Conservation (phyloP, 78 protist species). For the Dictyostelium purpureum region DNA sequence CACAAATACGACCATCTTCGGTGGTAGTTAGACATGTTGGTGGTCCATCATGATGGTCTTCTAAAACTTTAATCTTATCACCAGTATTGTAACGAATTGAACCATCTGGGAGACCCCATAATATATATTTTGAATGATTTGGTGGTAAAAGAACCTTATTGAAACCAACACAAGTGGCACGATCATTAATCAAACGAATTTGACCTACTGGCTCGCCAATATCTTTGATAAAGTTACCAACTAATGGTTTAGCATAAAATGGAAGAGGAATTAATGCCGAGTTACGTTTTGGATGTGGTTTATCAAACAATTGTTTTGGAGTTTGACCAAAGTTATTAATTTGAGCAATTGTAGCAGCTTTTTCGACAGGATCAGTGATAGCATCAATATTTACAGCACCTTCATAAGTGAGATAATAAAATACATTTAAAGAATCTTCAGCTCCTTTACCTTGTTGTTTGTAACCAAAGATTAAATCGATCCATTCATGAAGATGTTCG, state of each 20-base stretch:
- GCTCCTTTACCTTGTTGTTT: conserved; percentile 93
- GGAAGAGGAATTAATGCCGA: conserved; percentile 14
- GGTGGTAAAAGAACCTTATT: conserved; percentile 46
- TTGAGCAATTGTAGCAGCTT: conserved; percentile 85
- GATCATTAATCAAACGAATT: conserved; percentile 35
- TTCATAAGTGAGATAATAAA: conserved; percentile 95
- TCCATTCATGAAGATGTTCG: conserved; percentile 94
- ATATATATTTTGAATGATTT: conserved; percentile 2
- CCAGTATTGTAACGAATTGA: conserved; percentile 46
- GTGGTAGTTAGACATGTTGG: conserved; percentile 55
- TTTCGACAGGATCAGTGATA: conserved; percentile 88
- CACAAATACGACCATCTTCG: conserved; percentile 71
- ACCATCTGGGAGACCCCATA: conserved; percentile 76
- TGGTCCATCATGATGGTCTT: conserved; percentile 76
- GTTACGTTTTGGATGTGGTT: conserved; percentile 81
- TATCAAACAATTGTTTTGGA: conserved; percentile 95
- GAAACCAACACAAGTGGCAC: conserved; percentile 44
- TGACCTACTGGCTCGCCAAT: conserved; percentile 84
- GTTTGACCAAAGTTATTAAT: conserved; percentile 98
- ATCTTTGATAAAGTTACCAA: conserved; percentile 72
- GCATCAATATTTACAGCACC: conserved; percentile 91
- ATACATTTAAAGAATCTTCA: conserved; percentile 88
- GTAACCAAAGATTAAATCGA: conserved; percentile 97
- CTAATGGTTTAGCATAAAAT: conserved; percentile 61
- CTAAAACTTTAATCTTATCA: conserved; percentile 63